Conservation (phyloP, 1,139 yeast genomes). For the Pneumocystis carinii region DNA sequence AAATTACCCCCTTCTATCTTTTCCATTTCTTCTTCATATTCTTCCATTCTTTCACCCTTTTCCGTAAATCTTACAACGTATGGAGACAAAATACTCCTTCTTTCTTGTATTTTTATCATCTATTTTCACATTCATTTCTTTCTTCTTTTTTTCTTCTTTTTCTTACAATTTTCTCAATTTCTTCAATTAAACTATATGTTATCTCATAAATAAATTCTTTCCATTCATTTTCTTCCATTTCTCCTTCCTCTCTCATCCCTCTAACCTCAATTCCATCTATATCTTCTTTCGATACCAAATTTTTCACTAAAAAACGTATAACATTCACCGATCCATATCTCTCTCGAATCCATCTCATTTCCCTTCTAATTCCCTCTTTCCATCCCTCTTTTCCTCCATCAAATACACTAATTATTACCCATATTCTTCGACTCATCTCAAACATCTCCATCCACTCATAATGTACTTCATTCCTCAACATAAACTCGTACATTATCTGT, state of each 20-base stretch:
- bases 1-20: too few relatives aligned
- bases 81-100: slow-evolving; percentile 6
- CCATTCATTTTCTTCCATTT: slow-evolving; percentile 29
- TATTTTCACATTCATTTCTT: not conserved
- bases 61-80: slow-evolving; percentile 8
- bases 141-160: not conserved
- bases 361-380: slow-evolving; percentile 21
- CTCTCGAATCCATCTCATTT: slow-evolving; percentile 23
- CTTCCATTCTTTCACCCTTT: slow-evolving; percentile 2
- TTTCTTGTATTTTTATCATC: slow-evolving; percentile 1
- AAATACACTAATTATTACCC: slow-evolving; percentile 51
- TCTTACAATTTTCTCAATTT: not conserved
- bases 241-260: slow-evolving; percentile 15
- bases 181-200: slow-evolving; percentile 21
- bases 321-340: slow-evolving; percentile 18
- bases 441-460: slow-evolving; percentile 61
- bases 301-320: slow-evolving; percentile 48
- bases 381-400: slow-evolving; percentile 27
- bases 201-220: slow-evolving; percentile 66
- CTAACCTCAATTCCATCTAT: slow-evolving; percentile 19
- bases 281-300: slow-evolving; percentile 30
- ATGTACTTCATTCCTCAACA: slow-evolving; percentile 39
- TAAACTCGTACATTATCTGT: slow-evolving; percentile 44
- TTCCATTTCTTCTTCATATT: too few relatives aligned
- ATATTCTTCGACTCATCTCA: slow-evolving; percentile 72